Base-by-base conservation (phyloP, 164 flowering plant species). In the Buxus sempervirens region DNA sequence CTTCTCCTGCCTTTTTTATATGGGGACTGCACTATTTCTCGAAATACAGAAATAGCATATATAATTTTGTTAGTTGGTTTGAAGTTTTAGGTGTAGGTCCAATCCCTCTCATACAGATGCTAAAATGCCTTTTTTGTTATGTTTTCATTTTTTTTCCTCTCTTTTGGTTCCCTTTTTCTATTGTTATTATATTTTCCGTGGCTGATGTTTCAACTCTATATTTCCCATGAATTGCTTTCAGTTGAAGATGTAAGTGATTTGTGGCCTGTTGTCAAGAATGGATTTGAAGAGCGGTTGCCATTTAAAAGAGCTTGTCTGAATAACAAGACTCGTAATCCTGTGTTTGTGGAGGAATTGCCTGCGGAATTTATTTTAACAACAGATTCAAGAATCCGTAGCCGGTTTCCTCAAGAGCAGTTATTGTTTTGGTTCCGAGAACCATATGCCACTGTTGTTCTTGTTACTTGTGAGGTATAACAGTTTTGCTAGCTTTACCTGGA, bases 361-460 rank as follows among this genome's bases (percentile, higher is more conserved):
- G 96, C 90, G 26, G 98, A 92, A 62, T 93, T 82, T 76, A 95
- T 95, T 70, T 77, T 92, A 72, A 95, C 99, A 0, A 90, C 98
- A 49, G 99, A 92, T 80, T 65, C 93, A 7, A 84, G 99, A 72
- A 86, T 95, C 20, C 95, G 98, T 28, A 92, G 98, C 76, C 88
- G 98, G 57, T 93, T 84, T 70, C 98, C 97, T 1, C 98, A 86
- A 71, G 99, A 95, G 70, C 96, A 87, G 70, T 85, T 81, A 22
- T 48, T 92, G 36, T 95, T 95, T 77, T 95, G 98, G 97, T 95
- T 95, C 70, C 85, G 98, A 72, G 98, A 95, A 72, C 98, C 99
- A 62, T 93, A 95, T 81, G 97, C 98, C 45, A 90, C 98, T 45
- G 79, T 90, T 36, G 87, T 95, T 70, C 96, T 95, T 72, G 98